Base-by-base conservation (phyloP, 2,329 filamentous ascomycete genomes). In the Mycogone perniciosa region DNA sequence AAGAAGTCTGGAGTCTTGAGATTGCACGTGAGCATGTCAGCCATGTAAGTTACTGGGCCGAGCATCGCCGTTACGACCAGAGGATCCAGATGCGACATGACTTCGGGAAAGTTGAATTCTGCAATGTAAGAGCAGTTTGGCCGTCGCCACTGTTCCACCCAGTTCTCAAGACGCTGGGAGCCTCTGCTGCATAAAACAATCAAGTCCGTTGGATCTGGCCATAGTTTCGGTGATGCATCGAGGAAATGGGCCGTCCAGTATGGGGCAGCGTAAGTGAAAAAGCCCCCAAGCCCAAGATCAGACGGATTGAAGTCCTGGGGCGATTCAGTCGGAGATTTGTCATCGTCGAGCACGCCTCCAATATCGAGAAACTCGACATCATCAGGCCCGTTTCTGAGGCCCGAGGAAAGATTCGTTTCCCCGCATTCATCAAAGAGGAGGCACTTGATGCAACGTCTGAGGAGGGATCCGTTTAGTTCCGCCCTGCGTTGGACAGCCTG, bases 381-480 rank as follows among this genome's bases (percentile, higher is more conserved):
- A 39, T 26, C n/a, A 40, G 6, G 8, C 34, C 34, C 27, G 3
- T 39, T 8, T 6, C 11, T 39, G 45, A 48, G 34, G 31, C 31
- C 30, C 11, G 31, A 48, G 44, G 31, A 47, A 48, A 52, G 31
- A 20, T 41, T 31, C 7, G 31, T 33, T n/a, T 31, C 33, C 3
- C 11, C 33, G 37, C 44, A 39, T 26, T 52, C 44, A 20, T 52
- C 31, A 13, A 48, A 44, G 7, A 52, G 44, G 20, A 52, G 39
- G n/a, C 48, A 52, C 10, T 40, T 43, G 29, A 52, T 37, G 33
- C 50, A 52, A 30, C 50, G 45, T 30, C 26, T 30, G 27, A 52
- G 50, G 7, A 52, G 37, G 6, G 6, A n/a, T 38, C 44, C 44
- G 8, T 48, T 26, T n/a, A 52, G 29, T 37, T 52, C 31, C 5